Percentiles rank a stretch among this genome's conserved stretches.
phyloP scores from a whole-genome alignment of 2,329 filamentous ascomycete species.

The Didymella lethalis region DNA sequence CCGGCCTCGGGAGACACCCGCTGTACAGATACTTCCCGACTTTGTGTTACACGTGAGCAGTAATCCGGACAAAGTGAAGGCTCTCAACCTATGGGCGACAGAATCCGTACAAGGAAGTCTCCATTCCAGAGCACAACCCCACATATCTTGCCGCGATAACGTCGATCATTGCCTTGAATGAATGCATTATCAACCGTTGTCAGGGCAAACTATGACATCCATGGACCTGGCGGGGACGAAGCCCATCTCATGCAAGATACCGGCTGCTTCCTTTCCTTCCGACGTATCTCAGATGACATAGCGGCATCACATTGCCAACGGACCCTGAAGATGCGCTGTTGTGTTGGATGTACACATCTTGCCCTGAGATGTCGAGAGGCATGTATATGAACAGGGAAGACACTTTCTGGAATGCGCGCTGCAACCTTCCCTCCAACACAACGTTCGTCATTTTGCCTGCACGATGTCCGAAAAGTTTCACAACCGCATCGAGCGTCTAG shows the following conservation, averaged over 20 bases:
- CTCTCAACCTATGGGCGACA: not conserved
- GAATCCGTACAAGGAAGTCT: slow-evolving; percentile 2
- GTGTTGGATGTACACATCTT: slow-evolving; percentile 8
- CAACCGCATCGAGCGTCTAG: slow-evolving; percentile 16
- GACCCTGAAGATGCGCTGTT: slow-evolving; percentile 17
- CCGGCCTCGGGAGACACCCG: slow-evolving; percentile 18
- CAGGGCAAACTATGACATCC: slow-evolving; percentile 8
- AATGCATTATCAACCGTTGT: slow-evolving; percentile 15
- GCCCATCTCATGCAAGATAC: slow-evolving; percentile 16
- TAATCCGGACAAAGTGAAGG: slow-evolving; percentile 8
- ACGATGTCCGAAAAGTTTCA: slow-evolving; percentile 28
- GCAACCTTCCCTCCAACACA: slow-evolving; percentile 8
- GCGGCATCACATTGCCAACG: slow-evolving; percentile 18
- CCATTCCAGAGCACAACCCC: slow-evolving; percentile 19
- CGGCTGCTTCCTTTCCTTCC: slow-evolving; percentile 18
- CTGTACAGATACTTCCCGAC: slow-evolving; percentile 7
- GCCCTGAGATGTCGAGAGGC: slow-evolving; percentile 10
- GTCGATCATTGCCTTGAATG: slow-evolving; percentile 5
- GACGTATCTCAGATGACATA: slow-evolving; percentile 23
- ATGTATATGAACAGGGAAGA: slow-evolving; percentile 23
- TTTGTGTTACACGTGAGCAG: slow-evolving; percentile 9
- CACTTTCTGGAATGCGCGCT: slow-evolving; percentile 18
- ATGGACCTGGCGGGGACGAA: not conserved
- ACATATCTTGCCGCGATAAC: slow-evolving; percentile 16
- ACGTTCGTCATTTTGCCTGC: slow-evolving; percentile 19